These are phyloP conservation scores for Meyerozyma carpophila DNA, from an alignment of 1,139 yeast genomes.

Conservation along the genomic window DNA sequence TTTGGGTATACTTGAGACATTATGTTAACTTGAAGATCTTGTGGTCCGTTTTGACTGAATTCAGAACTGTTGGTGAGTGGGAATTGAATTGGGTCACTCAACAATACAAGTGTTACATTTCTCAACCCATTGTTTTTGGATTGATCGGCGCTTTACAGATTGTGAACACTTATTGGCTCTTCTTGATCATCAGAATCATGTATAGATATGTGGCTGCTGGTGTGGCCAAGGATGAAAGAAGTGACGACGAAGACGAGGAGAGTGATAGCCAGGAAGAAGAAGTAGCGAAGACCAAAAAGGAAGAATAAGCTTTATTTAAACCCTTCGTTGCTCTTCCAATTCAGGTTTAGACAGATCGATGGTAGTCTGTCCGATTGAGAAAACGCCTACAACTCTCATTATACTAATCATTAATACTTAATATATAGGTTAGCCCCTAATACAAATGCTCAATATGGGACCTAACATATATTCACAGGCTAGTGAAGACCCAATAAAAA, in stretches of 20 bases:
- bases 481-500: no score
- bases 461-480: no score
- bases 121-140: constrained; percentile 81
- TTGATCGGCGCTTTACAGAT: constrained; percentile 77
- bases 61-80: constrained; percentile 76
- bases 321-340: background rate
- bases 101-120: constrained; percentile 93
- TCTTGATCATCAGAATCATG: constrained; percentile 71
- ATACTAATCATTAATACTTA: no score
- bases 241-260: constrained; percentile 74
- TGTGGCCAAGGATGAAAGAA: constrained; percentile 75
- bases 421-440: no score
- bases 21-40: constrained; percentile 73
- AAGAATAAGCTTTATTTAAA: constrained; percentile 9
- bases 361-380: no score
- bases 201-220: constrained; percentile 58
- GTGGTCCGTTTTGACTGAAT: constrained; percentile 87
- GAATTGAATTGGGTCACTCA: constrained; percentile 83
- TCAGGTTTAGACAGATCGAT: no score
- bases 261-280: constrained; percentile 17
- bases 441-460: no score
- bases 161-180: constrained; percentile 84
- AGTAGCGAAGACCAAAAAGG: constrained; percentile 23
- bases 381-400: no score
- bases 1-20: constrained; percentile 90